phyloP scores from a whole-genome alignment of 163 green algal species.

The Scenedesmus sp. region DNA sequence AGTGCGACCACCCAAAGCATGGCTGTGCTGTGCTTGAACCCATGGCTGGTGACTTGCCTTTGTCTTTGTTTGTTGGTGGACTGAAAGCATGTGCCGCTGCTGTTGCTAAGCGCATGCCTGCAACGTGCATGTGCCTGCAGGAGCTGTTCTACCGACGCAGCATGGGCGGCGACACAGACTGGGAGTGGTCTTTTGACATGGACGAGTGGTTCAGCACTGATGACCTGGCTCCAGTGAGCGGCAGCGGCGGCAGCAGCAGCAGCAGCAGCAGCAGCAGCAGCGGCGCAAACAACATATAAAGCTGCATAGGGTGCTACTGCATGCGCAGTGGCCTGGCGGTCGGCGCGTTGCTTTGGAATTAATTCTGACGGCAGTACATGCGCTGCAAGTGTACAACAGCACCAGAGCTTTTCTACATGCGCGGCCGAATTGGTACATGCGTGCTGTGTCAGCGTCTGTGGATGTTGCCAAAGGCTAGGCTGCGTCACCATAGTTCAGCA shows the following conservation, averaged over 20 bases:
- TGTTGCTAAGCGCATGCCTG: no score
- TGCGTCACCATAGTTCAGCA: no score
- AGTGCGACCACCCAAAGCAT: no score
- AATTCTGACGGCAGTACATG: no score
- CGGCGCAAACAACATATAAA: background rate
- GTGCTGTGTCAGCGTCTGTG: background rate
- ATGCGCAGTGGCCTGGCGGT: no score
- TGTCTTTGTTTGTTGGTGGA: background rate
- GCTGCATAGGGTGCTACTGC: background rate
- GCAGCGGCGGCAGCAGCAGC: background rate
- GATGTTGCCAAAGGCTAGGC: no score
- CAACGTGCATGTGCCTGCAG: conserved; percentile 14
- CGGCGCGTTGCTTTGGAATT: no score
- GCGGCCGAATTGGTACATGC: no score
- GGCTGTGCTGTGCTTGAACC: no score
- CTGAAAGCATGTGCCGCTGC: background rate
- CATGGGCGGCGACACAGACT: conserved; percentile 24
- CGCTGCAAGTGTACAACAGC: background rate
- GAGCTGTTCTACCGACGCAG: conserved; percentile 33
- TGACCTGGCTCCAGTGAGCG: conserved; percentile 10
- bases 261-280: background rate
- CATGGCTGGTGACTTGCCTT: no score
- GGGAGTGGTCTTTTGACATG: conserved; percentile 43
- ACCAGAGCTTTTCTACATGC: background rate
- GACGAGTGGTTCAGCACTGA: conserved; percentile 22